These are phyloP conservation scores for Grosmannia huntii DNA, from an alignment of 2,329 filamentous ascomycete species.

Conservation along the genomic window DNA sequence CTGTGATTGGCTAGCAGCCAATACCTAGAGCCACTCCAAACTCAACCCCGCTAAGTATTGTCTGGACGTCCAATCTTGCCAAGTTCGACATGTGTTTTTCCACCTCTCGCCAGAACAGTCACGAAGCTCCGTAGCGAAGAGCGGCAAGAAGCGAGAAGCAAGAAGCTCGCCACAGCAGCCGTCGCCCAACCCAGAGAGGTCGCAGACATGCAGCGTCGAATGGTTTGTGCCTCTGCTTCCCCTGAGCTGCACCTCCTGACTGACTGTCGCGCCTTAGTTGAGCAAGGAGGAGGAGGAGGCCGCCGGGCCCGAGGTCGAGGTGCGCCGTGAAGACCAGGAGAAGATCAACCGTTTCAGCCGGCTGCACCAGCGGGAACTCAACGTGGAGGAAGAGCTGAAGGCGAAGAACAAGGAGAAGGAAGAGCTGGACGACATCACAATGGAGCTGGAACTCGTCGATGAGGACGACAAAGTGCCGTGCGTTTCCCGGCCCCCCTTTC, in stretches of 20 bases:
- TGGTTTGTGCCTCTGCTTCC: constrained; percentile 31
- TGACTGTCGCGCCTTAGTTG: constrained; percentile 42
- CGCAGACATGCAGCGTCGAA: constrained; percentile 43
- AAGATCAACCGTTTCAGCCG: constrained; percentile 98
- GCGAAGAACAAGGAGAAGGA: constrained; percentile 95
- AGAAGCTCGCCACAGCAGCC: neutral
- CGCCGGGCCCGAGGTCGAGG: constrained; percentile 72
- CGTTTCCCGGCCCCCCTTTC: constrained; percentile 19
- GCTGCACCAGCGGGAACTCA: constrained; percentile 73
- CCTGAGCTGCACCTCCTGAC: neutral
- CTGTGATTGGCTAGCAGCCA: too few species aligned
- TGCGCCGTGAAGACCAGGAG: constrained; percentile 93
- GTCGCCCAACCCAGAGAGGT: neutral
- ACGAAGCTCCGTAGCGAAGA: too few species aligned
- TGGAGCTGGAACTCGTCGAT: constrained; percentile 58
- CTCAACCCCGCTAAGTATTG: too few species aligned
- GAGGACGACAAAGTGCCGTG: constrained; percentile 91
- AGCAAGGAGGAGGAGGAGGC: constrained; percentile 77
- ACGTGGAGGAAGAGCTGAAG: constrained; percentile 68
- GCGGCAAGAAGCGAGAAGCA: neutral
- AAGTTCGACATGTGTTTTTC: neutral
- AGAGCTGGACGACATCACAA: constrained; percentile 84
- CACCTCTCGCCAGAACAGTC: neutral
- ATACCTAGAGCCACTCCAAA: too few species aligned
- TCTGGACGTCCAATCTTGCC: too few species aligned